Conservation (phyloP, 2,329 filamentous ascomycete genomes). For the Zasmidium angulare region DNA sequence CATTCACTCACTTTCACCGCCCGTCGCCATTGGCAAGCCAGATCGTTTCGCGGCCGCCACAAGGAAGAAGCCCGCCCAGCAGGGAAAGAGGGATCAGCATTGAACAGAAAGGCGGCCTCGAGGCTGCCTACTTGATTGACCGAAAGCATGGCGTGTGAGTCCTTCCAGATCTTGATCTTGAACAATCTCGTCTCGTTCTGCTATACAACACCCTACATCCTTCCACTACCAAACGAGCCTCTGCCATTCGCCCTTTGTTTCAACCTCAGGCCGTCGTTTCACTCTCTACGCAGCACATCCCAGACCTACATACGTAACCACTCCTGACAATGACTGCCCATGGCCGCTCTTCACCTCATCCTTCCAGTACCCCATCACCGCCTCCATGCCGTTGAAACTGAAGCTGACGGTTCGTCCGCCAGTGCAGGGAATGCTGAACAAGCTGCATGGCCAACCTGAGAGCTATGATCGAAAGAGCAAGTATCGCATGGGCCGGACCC, state of each 20-base stretch:
- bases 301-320: neutral
- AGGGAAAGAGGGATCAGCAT: neutral
- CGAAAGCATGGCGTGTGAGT: slow-evolving; percentile 20
- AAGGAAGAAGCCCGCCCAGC: neutral
- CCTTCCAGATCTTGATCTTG: neutral
- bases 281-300: neutral
- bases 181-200: neutral
- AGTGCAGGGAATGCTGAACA: slow-evolving; percentile 71
- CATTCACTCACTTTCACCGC: neutral
- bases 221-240: neutral
- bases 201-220: neutral
- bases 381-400: slow-evolving; percentile 17
- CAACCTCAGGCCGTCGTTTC: slow-evolving; percentile 5
- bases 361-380: slow-evolving; percentile 7
- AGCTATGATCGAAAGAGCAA: slow-evolving; percentile 98
- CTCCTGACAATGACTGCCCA: neutral
- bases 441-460: slow-evolving; percentile 92
- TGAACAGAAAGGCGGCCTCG: slow-evolving; percentile 13
- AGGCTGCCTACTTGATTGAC: slow-evolving; percentile 7
- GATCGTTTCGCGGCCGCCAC: neutral
- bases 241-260: neutral
- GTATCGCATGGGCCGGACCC: slow-evolving; percentile 88
- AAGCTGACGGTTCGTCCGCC: slow-evolving; percentile 20
- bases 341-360: slow-evolving; percentile 3
- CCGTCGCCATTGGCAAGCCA: neutral